phyloP scores from a whole-genome alignment of 179 eudicot species.

The Patellifolia procumbens region DNA sequence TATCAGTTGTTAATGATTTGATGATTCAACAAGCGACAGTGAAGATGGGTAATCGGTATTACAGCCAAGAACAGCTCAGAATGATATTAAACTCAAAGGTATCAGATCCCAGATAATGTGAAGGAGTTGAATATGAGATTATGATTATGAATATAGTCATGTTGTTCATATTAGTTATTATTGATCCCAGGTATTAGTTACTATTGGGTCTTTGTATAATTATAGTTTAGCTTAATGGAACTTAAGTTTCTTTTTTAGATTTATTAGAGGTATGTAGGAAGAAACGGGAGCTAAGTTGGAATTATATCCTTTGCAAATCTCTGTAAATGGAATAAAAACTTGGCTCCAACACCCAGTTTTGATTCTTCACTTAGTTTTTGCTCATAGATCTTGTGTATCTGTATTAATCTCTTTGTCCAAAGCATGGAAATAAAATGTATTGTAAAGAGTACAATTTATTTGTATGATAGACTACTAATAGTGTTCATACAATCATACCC shows the following conservation, averaged over 20 bases:
- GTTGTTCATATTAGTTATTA: slow-evolving; percentile 3
- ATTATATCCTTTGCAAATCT: background rate
- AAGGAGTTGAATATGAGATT: background rate
- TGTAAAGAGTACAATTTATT: background rate
- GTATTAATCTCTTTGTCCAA: background rate
- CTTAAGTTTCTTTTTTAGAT: slow-evolving; percentile 1
- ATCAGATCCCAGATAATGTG: slow-evolving; percentile 35
- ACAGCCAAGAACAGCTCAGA: slow-evolving; percentile 69
- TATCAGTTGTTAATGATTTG: slow-evolving; percentile 74
- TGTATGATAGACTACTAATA: background rate
- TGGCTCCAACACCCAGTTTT: slow-evolving; percentile 24
- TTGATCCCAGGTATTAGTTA: background rate
- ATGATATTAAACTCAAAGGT: slow-evolving; percentile 48
- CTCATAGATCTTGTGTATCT: background rate
- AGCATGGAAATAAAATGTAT: background rate
- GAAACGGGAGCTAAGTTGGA: slow-evolving; percentile 7
- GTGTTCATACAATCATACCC: background rate
- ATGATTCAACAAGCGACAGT: slow-evolving; percentile 86
- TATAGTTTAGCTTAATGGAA: slow-evolving; percentile 21
- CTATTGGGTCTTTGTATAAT: slow-evolving; percentile 5
- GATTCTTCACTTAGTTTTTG: slow-evolving; percentile 3
- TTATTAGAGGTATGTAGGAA: background rate
- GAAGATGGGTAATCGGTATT: slow-evolving; percentile 62
- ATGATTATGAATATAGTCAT: background rate
- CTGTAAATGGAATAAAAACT: slow-evolving; percentile 30